Evolutionary conservation across 108 stramenopile species (phyloP).

Genomic region (Nitzschia putrida): DNA sequence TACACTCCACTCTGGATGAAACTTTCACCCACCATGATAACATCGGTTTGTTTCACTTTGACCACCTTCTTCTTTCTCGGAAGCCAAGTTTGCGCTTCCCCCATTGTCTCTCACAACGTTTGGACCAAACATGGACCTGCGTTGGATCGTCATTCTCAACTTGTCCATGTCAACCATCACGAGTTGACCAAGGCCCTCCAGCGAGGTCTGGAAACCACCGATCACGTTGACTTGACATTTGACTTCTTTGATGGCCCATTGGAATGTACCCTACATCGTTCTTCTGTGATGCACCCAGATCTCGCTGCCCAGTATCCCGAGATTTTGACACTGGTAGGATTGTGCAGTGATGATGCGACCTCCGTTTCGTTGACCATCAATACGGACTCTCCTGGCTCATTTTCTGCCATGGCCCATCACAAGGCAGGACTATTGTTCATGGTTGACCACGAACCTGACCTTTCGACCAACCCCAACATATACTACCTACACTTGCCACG

Average conservation of each 20-base stretch:
- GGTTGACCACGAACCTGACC: neutral
- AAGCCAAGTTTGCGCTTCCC: neutral
- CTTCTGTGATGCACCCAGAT: neutral
- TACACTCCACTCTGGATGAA: no score
- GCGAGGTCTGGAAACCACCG: neutral
- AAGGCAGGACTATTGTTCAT: neutral
- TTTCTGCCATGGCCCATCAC: constrained; percentile 1
- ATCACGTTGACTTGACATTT: neutral
- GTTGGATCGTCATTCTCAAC: neutral
- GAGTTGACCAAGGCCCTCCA: neutral
- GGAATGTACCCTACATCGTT: neutral
- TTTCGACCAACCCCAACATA: neutral
- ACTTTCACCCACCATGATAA: no score
- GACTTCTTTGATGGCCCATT: neutral
- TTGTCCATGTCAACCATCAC: neutral
- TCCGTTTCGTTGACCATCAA: neutral
- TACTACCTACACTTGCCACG: neutral
- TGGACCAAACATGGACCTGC: neutral
- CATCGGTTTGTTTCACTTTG: no score
- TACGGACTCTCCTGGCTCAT: neutral
- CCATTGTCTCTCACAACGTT: neutral
- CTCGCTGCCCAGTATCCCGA: constrained; percentile 2
- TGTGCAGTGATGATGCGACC: neutral
- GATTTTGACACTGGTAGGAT: neutral
- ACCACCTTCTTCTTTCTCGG: no score